Evolutionary conservation across 192 early-diverging fungal genomes (phyloP).

Genomic region (Umbelopsis vinacea): DNA sequence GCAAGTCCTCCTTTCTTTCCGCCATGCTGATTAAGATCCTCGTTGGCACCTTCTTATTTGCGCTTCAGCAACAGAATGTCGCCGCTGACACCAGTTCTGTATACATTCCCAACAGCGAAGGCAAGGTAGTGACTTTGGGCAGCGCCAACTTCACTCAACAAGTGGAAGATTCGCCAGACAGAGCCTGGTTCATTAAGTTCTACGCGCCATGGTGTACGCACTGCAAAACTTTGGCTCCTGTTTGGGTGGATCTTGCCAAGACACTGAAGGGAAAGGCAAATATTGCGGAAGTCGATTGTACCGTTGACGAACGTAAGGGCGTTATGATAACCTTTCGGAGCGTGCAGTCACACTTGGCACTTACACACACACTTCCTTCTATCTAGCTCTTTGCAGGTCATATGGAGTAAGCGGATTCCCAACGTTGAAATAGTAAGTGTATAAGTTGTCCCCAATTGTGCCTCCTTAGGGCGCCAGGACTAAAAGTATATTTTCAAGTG

Average conservation of each 20-base stretch:
- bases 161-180: constrained; percentile 16
- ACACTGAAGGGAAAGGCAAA: constrained; percentile 69
- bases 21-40: constrained; percentile 2
- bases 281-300: constrained; percentile 88
- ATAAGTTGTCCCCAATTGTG: constrained; percentile 28
- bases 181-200: constrained; percentile 87
- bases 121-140: not conserved
- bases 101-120: constrained; percentile 2
- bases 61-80: constrained; percentile 7
- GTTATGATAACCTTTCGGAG: not conserved
- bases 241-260: constrained; percentile 73
- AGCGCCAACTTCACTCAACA: constrained; percentile 2
- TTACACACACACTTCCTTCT: not conserved
- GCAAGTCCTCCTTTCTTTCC: not conserved
- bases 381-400: constrained; percentile 57
- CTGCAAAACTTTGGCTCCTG: constrained; percentile 84
- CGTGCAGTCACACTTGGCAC: too few species aligned
- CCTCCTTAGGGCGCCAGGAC: not conserved
- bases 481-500: constrained; percentile 19
- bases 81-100: not conserved
- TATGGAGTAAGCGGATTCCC: constrained; percentile 83
- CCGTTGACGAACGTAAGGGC: constrained; percentile 49
- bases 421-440: constrained; percentile 74
- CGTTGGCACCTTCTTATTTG: not conserved
- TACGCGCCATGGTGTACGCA: constrained; percentile 91